Conservation (phyloP, 441 rosid genomes). For the Arabidopsis lyrata region DNA sequence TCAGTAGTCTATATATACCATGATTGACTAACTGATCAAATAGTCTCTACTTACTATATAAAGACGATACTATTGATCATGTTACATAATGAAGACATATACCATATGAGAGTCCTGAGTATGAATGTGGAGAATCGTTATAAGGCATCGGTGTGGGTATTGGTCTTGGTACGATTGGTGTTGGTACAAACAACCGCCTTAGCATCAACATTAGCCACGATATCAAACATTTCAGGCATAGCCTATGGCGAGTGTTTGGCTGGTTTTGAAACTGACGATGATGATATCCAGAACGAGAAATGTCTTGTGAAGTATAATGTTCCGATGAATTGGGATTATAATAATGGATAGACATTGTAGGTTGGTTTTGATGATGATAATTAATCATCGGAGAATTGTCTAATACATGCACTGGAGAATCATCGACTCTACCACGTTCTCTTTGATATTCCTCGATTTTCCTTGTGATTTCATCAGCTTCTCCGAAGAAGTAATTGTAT, state of each 20-base stretch:
- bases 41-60: too few species aligned
- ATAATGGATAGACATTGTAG: background rate
- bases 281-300: background rate
- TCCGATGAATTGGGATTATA: background rate
- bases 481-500: constrained; percentile 30
- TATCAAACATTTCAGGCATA: background rate
- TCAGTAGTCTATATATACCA: background rate
- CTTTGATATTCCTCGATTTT: constrained; percentile 5
- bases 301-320: background rate
- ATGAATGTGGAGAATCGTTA: constrained; percentile 11
- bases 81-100: background rate
- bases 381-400: constrained; percentile 9
- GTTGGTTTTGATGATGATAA: constrained; percentile 9
- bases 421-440: constrained; percentile 1
- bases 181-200: background rate
- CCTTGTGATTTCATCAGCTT: constrained; percentile 38
- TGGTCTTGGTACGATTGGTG: constrained; percentile 5
- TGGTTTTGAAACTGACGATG: constrained; percentile 17
- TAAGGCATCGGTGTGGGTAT: background rate
- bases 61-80: background rate
- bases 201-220: background rate
- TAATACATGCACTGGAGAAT: constrained; percentile 1
- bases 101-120: background rate
- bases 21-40: too few species aligned
- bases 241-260: background rate